Conservation (phyloP, 2,329 filamentous ascomycete genomes). For the Alternaria rosae region DNA sequence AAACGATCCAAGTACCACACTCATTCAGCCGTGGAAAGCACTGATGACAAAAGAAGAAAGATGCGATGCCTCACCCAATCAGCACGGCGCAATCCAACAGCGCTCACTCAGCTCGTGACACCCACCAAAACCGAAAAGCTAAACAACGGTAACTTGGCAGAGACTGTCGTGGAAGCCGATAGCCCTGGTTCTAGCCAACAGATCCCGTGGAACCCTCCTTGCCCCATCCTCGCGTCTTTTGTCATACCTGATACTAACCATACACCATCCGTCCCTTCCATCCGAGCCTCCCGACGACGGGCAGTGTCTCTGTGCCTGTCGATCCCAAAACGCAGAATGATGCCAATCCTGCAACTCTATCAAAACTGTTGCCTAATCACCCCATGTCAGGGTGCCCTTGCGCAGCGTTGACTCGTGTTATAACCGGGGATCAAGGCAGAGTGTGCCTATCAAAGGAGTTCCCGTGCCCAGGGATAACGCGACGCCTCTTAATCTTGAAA, state of each 20-base stretch:
- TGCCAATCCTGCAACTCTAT: slow-evolving; percentile 12
- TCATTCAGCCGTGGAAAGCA: slow-evolving; percentile 9
- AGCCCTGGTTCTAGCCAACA: slow-evolving; percentile 16
- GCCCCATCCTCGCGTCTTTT: slow-evolving; percentile 1
- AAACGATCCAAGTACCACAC: slow-evolving; percentile 1
- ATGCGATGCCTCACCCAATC: slow-evolving; percentile 1
- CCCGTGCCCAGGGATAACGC: slow-evolving; percentile 15
- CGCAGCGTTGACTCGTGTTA: neutral
- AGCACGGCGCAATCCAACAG: slow-evolving; percentile 1
- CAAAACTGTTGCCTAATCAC: slow-evolving; percentile 20
- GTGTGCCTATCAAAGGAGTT: slow-evolving; percentile 14
- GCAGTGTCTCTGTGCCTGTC: slow-evolving; percentile 17
- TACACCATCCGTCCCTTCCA: slow-evolving; percentile 7
- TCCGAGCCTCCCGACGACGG: neutral
- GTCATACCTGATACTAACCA: slow-evolving; percentile 1
- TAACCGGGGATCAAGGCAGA: neutral
- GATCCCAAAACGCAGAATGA: slow-evolving; percentile 21
- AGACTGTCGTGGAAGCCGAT: slow-evolving; percentile 7
- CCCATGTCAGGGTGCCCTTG: slow-evolving; percentile 18
- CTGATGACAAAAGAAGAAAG: neutral
- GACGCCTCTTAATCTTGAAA: slow-evolving; percentile 29
- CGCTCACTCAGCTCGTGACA: slow-evolving; percentile 8
- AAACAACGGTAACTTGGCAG: slow-evolving; percentile 9
- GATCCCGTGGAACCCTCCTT: slow-evolving; percentile 8
- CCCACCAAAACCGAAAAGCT: slow-evolving; percentile 3